Base-by-base conservation (phyloP, 805 yeast species). In the Pichia phayaonensis region DNA sequence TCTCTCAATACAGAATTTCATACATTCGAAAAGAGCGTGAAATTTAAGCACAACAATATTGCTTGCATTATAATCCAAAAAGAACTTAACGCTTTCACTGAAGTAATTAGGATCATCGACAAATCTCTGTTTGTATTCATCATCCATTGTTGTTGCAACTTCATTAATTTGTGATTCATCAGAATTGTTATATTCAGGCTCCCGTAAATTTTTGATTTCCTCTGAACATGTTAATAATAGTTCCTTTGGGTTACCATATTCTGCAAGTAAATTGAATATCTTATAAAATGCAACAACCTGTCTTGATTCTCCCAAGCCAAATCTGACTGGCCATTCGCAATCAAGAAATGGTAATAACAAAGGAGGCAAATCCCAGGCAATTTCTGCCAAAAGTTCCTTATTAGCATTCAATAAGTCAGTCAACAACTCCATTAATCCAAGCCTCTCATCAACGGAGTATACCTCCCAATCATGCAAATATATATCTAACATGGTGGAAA, bases 321-420 rank as follows among this genome's bases (percentile, higher is more conserved):
- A 53, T 26, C 44, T 67, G 22, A 44, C 18, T 59, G 45, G 54
- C 70, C 80, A 59, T 15, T 66, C 67, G 8, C 61, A 48, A 12
- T 70, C 70, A n/a, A 84, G 62, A 62, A 75, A 86, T 11, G 72
- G 72, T 43, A 88, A 59, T 8, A 90, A 56, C 46, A 86, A 66
- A 31, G 74, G 75, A 1, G 96, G 96, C n/a, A 90, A 62, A 64
- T 90, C 97, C 97, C 97, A 90, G 2, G 95, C 96, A 53, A 90
- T 80, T 56, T 83, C 85, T 42, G 75, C 72, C 0, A 81, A 71
- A 29, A 88, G 65, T 12, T 73, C 74, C 18, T 73, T 70, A 61
- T 84, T 64, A 0, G 61, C 65, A 12, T 61, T 59, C 31, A 88
- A 64, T 0, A 80, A 68, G 0, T 67, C 69, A 12, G 66, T 56